Percentiles rank a stretch among this genome's conserved stretches.
These are phyloP conservation scores for Bruguiera gymnorhiza DNA, from an alignment of 345 rosid genomes.

Conservation along the genomic window DNA sequence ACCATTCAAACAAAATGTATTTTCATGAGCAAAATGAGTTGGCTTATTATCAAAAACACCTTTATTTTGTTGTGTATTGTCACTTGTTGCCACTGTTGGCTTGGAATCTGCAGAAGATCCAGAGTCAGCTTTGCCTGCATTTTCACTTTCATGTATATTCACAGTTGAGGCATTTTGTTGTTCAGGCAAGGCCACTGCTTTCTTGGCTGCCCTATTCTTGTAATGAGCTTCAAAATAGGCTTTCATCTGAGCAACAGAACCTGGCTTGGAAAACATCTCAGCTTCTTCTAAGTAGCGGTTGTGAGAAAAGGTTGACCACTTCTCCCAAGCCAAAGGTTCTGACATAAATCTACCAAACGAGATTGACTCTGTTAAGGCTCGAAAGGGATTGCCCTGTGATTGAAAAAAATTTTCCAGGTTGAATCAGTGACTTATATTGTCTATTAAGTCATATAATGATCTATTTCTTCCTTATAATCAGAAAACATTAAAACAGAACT, in stretches of 20 bases:
- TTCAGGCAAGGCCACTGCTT: conserved; percentile 38
- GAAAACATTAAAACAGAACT: too few relatives aligned
- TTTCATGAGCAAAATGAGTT: conserved; percentile 13
- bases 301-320: conserved; percentile 88
- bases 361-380: conserved; percentile 64
- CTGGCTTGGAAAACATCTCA: conserved; percentile 74
- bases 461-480: not conserved
- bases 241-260: conserved; percentile 87
- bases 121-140: not conserved
- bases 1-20: conserved; percentile 10
- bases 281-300: conserved; percentile 89
- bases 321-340: conserved; percentile 84
- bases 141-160: conserved; percentile 21
- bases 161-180: conserved; percentile 23
- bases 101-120: conserved; percentile 21
- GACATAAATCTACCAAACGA: conserved; percentile 84
- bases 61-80: conserved; percentile 23
- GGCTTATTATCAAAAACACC: conserved; percentile 18
- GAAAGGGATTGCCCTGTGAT: conserved; percentile 58
- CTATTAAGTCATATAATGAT: not conserved
- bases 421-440: not conserved
- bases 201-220: conserved; percentile 67
- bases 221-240: conserved; percentile 89
- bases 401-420: not conserved
- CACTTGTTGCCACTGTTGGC: conserved; percentile 7